A percentile compares a stretch with the other conserved stretches of the same genome.
Evolutionary conservation across 176 grass and related monocot species (phyloP).

Genomic region (Microstegium vimineum): DNA sequence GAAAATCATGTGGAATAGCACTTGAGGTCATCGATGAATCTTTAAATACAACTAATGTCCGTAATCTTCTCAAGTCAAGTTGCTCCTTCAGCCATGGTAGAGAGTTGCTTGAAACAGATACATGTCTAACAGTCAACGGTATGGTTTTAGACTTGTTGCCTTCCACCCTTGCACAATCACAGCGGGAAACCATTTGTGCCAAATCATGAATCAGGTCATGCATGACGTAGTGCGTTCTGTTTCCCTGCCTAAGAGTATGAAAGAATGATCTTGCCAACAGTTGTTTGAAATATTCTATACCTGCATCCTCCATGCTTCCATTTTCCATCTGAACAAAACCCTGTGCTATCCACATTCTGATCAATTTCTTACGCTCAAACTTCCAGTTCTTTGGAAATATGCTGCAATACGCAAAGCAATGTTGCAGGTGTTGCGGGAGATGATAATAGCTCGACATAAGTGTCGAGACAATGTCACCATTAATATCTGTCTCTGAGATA

Average conservation of each 20-base stretch:
- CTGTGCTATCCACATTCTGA: slow-evolving; percentile 56
- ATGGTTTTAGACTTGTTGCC: slow-evolving; percentile 11
- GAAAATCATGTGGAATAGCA: slow-evolving; percentile 19
- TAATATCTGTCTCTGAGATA: slow-evolving; percentile 26
- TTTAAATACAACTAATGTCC: slow-evolving; percentile 43
- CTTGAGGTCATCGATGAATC: background rate
- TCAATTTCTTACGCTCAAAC: slow-evolving; percentile 38
- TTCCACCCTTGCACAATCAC: slow-evolving; percentile 40
- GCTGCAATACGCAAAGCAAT: slow-evolving; percentile 46
- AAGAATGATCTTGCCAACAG: slow-evolving; percentile 53
- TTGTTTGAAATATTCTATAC: slow-evolving; percentile 44
- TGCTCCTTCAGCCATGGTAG: slow-evolving; percentile 4
- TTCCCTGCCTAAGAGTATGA: slow-evolving; percentile 12
- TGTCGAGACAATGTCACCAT: slow-evolving; percentile 23
- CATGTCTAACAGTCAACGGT: slow-evolving; percentile 33
- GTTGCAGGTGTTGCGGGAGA: slow-evolving; percentile 34
- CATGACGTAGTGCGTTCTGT: slow-evolving; percentile 28
- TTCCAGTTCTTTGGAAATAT: slow-evolving; percentile 55
- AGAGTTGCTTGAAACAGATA: slow-evolving; percentile 42
- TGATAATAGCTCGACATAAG: slow-evolving; percentile 39
- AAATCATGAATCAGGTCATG: slow-evolving; percentile 56
- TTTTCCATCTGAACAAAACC: slow-evolving; percentile 33
- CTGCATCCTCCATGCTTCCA: slow-evolving; percentile 33
- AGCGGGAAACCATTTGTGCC: slow-evolving; percentile 39
- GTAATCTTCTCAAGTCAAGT: slow-evolving; percentile 24